Conservation (phyloP, 1,284 basidiomycete genomes). For the Uromyces viciae-fabae region DNA sequence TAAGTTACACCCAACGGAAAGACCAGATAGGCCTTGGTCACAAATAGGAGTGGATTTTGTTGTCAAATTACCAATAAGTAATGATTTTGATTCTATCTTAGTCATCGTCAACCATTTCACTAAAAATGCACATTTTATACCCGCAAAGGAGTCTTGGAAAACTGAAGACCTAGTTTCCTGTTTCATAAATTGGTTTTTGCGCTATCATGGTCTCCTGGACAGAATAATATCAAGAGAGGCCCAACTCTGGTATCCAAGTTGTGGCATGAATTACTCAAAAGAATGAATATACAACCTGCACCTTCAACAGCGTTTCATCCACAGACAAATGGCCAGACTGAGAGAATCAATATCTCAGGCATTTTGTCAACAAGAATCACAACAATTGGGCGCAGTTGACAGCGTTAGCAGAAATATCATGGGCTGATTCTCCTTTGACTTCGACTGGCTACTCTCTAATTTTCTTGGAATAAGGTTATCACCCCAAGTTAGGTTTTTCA, state of each 20-base stretch:
- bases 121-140: background rate
- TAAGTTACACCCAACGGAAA: background rate
- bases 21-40: background rate
- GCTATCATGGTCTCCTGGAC: slow-evolving; percentile 10
- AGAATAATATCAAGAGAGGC: slow-evolving; percentile 6
- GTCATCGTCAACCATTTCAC: background rate
- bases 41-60: background rate
- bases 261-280: background rate
- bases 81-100: background rate
- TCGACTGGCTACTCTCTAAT: slow-evolving; percentile 26
- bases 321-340: slow-evolving; percentile 22
- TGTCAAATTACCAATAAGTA: background rate
- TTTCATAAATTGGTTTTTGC: background rate
- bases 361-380: background rate
- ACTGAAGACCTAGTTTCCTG: background rate
- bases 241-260: background rate
- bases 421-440: slow-evolving; percentile 19
- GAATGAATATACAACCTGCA: background rate
- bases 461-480: background rate
- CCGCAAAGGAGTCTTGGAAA: background rate
- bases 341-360: slow-evolving; percentile 17
- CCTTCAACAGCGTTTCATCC: slow-evolving; percentile 30
- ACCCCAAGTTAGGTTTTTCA: background rate
- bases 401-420: slow-evolving; percentile 23
- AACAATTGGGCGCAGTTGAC: background rate